These are phyloP conservation scores for Podospora pseudocomata DNA, from an alignment of 495 filamentous ascomycete genomes.

Conservation along the genomic window DNA sequence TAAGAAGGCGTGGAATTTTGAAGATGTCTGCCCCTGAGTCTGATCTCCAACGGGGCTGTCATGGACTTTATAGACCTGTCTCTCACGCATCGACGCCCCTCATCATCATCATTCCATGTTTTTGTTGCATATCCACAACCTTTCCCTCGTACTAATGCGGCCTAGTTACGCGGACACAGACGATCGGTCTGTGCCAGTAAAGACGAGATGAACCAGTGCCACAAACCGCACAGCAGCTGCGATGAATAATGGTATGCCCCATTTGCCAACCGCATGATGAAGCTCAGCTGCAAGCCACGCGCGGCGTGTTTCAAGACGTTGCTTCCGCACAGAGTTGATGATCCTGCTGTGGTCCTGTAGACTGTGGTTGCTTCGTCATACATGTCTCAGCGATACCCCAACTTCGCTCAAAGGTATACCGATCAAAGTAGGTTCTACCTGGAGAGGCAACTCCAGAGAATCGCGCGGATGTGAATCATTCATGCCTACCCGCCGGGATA, in stretches of 20 bases:
- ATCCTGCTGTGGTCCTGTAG: neutral
- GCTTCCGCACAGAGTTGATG: neutral
- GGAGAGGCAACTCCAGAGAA: neutral
- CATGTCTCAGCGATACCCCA: neutral
- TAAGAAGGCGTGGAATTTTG: no score
- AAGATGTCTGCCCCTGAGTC: neutral
- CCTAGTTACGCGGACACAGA: neutral
- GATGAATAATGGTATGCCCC: neutral
- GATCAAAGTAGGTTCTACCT: neutral
- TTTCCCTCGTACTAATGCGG: constrained; percentile 3
- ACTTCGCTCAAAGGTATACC: neutral
- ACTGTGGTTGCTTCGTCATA: neutral
- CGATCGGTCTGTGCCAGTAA: neutral
- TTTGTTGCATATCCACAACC: constrained; percentile 1
- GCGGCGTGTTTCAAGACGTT: neutral
- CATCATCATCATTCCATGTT: neutral
- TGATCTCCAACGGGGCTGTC: neutral
- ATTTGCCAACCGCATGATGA: neutral
- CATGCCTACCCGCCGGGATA: no score
- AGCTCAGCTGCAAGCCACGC: neutral
- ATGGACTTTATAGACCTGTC: neutral
- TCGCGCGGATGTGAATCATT: no score
- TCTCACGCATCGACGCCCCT: neutral
- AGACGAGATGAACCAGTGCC: neutral
- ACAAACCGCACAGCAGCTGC: neutral